Evolutionary conservation across 345 rosid species (phyloP).

Genomic region (Salix koriyanagi): DNA sequence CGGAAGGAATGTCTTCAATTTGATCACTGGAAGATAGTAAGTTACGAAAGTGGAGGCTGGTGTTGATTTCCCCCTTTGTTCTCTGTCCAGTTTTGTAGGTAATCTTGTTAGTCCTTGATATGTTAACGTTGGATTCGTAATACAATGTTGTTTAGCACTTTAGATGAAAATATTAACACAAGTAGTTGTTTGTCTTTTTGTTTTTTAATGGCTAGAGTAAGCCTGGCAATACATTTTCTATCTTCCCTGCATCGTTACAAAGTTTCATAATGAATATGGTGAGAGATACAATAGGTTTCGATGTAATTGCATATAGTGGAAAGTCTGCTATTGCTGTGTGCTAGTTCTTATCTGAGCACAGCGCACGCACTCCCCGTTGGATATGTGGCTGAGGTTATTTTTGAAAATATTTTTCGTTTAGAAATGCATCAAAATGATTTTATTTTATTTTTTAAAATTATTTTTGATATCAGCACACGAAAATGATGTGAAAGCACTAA

Average conservation of each 20-base stretch:
- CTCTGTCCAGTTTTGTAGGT: neutral
- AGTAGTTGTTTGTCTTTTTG: neutral
- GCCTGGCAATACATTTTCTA: neutral
- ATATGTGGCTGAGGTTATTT: no score
- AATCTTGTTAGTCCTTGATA: neutral
- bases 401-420: no score
- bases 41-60: neutral
- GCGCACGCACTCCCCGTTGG: no score
- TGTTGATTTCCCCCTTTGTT: neutral
- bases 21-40: neutral
- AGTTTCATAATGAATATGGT: no score
- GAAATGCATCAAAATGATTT: no score
- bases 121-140: neutral
- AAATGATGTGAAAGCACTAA: no score
- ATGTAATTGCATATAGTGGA: no score
- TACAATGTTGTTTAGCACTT: neutral
- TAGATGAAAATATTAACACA: neutral
- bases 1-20: conserved; percentile 22
- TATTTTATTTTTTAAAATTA: no score
- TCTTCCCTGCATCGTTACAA: neutral
- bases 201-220: neutral
- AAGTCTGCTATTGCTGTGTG: no score
- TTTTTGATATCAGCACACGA: no score
- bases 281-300: no score
- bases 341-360: no score